Evolutionary conservation across 1,284 basidiomycete species (phyloP).

Genomic region (Chondrostereum purpureum): DNA sequence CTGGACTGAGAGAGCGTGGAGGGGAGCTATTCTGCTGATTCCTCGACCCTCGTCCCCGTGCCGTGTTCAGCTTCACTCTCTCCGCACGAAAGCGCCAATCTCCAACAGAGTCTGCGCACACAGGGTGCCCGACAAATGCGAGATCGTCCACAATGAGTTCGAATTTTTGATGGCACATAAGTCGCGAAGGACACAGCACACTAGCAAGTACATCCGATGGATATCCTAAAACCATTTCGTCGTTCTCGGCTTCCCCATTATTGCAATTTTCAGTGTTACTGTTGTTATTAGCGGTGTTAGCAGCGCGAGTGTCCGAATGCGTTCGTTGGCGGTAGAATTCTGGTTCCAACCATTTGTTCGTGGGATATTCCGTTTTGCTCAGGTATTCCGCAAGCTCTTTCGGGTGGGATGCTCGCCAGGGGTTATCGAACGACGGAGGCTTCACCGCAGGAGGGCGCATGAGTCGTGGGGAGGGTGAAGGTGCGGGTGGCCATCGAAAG

Average conservation of each 20-base stretch:
- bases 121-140: slow-evolving; percentile 94
- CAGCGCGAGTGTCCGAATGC: slow-evolving; percentile 6
- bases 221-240: slow-evolving; percentile 74
- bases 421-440: slow-evolving; percentile 52
- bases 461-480: slow-evolving; percentile 49
- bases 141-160: slow-evolving; percentile 89
- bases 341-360: slow-evolving; percentile 5
- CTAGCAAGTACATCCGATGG: slow-evolving; percentile 76
- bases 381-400: slow-evolving; percentile 21
- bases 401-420: slow-evolving; percentile 58
- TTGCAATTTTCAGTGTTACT: slow-evolving; percentile 26
- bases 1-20: slow-evolving; percentile 15
- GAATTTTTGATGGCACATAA: slow-evolving; percentile 91
- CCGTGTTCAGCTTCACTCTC: slow-evolving; percentile 37
- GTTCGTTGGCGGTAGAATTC: slow-evolving; percentile 19
- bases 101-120: slow-evolving; percentile 73
- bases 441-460: slow-evolving; percentile 51
- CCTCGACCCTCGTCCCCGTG: slow-evolving; percentile 50
- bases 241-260: slow-evolving; percentile 35
- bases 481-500: slow-evolving; percentile 69
- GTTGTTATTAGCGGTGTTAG: not conserved
- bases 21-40: slow-evolving; percentile 27
- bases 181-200: slow-evolving; percentile 72
- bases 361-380: not conserved
- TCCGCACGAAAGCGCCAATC: slow-evolving; percentile 67